These are phyloP conservation scores for Solanum tacnaense DNA, from an alignment of 257 asterid species.

Conservation along the genomic window DNA sequence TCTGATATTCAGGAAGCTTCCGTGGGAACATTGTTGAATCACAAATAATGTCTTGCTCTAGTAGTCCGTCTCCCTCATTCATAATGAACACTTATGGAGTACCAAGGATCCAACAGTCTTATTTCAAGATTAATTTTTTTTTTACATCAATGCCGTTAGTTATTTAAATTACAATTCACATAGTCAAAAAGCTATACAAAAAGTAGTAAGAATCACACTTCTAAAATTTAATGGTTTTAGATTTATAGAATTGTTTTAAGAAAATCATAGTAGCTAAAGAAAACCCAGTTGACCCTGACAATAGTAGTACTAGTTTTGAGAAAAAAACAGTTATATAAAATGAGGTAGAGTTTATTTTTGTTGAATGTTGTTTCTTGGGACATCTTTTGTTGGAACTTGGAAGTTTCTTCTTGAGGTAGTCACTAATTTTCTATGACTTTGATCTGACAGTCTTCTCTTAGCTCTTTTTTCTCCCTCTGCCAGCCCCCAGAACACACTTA, in stretches of 20 bases:
- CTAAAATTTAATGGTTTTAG: not conserved
- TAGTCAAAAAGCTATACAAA: not conserved
- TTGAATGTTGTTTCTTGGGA: not conserved
- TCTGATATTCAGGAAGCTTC: not conserved
- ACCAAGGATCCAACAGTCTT: not conserved
- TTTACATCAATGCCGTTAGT: not conserved
- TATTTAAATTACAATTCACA: not conserved
- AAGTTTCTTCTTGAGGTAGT: not conserved
- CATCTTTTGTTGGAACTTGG: not conserved
- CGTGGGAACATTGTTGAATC: not conserved
- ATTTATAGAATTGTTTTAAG: not conserved
- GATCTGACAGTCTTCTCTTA: not conserved
- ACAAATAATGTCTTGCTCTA: not conserved
- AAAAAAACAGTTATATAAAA: not conserved
- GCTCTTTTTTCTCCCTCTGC: not conserved
- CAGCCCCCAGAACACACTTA: not conserved
- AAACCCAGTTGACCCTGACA: not conserved
- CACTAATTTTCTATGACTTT: not conserved
- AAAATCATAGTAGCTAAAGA: not conserved
- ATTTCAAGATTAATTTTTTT: not conserved
- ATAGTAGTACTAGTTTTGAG: not conserved
- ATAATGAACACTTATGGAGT: not conserved
- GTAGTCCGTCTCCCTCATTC: not conserved
- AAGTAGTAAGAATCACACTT: not conserved
- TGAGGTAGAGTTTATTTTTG: not conserved